Evolutionary conservation across 805 yeast species (phyloP).

Genomic region (Monosporozyma solicola): DNA sequence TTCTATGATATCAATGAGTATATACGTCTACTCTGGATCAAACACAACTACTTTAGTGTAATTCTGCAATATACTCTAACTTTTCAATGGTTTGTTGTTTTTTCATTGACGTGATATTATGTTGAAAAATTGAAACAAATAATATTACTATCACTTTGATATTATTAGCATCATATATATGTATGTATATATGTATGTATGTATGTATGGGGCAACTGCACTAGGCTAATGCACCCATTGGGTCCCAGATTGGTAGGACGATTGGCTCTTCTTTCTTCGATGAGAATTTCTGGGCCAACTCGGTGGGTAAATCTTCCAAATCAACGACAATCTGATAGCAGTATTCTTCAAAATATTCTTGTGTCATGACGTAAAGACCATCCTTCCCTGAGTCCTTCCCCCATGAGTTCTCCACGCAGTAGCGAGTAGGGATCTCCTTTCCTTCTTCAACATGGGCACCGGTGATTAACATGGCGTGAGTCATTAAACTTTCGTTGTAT

Average conservation of each 20-base stretch:
- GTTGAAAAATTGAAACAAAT: too few relatives aligned
- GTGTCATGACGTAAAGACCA: conserved; percentile 65
- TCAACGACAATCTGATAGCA: conserved; percentile 65
- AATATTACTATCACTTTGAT: too few relatives aligned
- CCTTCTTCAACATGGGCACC: conserved; percentile 64
- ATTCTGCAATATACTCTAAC: too few relatives aligned
- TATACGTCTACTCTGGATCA: too few relatives aligned
- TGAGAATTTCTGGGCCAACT: conserved; percentile 29
- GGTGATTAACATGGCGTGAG: conserved; percentile 83
- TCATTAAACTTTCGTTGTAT: conserved; percentile 69
- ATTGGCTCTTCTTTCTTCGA: conserved; percentile 41
- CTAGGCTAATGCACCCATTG: conserved; percentile 65
- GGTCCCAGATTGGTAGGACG: conserved; percentile 68
- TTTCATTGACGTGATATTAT: too few relatives aligned
- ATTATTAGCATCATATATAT: neutral
- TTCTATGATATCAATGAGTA: too few relatives aligned
- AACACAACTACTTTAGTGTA: too few relatives aligned
- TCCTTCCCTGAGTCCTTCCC: conserved; percentile 58
- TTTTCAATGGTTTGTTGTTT: too few relatives aligned
- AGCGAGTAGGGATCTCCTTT: conserved; percentile 50
- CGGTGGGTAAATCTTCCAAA: conserved; percentile 37
- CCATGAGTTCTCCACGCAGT: conserved; percentile 75
- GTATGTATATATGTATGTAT: neutral
- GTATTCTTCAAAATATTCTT: conserved; percentile 64
- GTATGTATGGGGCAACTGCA: neutral